These are phyloP conservation scores for Phytophthora tubulina DNA, from an alignment of 352 stramenopile species.

Conservation along the genomic window DNA sequence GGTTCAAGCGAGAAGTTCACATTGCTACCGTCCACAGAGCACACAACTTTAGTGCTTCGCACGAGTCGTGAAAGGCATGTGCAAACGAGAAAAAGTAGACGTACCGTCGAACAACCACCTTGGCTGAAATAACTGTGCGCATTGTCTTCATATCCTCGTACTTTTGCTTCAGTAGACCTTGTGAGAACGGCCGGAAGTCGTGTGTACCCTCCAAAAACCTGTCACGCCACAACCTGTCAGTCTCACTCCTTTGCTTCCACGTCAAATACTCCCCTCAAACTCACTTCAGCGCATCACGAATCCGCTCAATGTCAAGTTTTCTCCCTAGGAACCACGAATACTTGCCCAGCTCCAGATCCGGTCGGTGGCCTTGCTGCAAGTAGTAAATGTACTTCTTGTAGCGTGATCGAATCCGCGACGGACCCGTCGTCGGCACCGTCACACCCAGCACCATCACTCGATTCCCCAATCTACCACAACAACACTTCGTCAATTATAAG, in stretches of 20 bases:
- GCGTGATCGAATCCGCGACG: conserved; percentile 75
- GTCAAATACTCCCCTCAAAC: conserved; percentile 5
- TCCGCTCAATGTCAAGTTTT: conserved; percentile 62
- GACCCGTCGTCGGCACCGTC: conserved; percentile 38
- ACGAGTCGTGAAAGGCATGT: not conserved
- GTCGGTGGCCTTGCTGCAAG: conserved; percentile 83
- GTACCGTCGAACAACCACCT: conserved; percentile 70
- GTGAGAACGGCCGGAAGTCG: conserved; percentile 86
- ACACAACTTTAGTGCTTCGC: not conserved
- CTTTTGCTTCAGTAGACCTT: conserved; percentile 70
- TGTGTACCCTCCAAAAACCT: conserved; percentile 75
- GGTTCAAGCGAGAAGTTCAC: conserved; percentile 82
- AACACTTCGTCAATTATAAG: conserved; percentile 3
- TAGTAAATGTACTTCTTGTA: conserved; percentile 94
- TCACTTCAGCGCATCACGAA: conserved; percentile 75
- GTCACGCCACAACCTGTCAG: conserved; percentile 10
- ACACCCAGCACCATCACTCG: conserved; percentile 65
- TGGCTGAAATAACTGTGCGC: conserved; percentile 71
- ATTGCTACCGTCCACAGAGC: conserved; percentile 45
- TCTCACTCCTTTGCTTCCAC: not conserved
- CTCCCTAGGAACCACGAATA: conserved; percentile 89
- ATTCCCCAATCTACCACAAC: conserved; percentile 40
- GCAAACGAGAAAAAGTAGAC: conserved; percentile 7
- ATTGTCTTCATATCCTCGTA: conserved; percentile 72
- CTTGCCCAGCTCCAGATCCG: conserved; percentile 72